These are phyloP conservation scores for Phytophthora pinifolia DNA, from an alignment of 352 stramenopile species.

Conservation along the genomic window DNA sequence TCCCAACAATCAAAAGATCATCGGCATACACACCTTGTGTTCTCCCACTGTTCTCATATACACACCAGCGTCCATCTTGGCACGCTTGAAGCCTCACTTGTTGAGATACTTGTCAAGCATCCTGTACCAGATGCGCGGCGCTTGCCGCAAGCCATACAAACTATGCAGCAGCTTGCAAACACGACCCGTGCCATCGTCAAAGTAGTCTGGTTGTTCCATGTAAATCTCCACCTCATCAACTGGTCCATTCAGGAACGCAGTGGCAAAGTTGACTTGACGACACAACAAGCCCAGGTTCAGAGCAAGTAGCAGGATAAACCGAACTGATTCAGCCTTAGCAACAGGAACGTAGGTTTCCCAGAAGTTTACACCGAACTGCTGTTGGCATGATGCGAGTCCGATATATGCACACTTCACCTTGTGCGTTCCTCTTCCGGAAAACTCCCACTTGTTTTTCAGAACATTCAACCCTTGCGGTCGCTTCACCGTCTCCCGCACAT, in stretches of 20 bases:
- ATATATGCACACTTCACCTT: constrained; percentile 12
- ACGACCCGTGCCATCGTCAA: constrained; percentile 3
- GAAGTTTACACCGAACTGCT: constrained; percentile 10
- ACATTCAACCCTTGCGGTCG: neutral
- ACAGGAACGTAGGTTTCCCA: constrained; percentile 9
- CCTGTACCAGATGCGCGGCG: neutral
- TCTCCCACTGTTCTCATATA: neutral
- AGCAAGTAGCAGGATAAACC: constrained; percentile 8
- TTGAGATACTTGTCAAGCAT: neutral
- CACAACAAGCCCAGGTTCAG: constrained; percentile 1
- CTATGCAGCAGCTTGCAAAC: constrained; percentile 5
- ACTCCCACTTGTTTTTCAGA: constrained; percentile 7
- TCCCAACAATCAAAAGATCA: constrained; percentile 9
- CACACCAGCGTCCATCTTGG: constrained; percentile 1
- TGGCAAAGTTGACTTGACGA: constrained; percentile 6
- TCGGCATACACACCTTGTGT: constrained; percentile 9
- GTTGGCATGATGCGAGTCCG: constrained; percentile 8
- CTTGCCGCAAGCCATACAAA: constrained; percentile 5
- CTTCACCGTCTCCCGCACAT: constrained; percentile 3
- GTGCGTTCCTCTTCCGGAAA: neutral
- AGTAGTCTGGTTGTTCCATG: constrained; percentile 10
- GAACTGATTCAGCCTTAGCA: constrained; percentile 9
- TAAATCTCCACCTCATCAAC: constrained; percentile 9
- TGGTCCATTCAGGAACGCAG: constrained; percentile 7
- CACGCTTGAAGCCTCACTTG: neutral